These are phyloP conservation scores for Clavariopsis aquatica DNA, from an alignment of 495 filamentous ascomycete genomes.

Conservation along the genomic window DNA sequence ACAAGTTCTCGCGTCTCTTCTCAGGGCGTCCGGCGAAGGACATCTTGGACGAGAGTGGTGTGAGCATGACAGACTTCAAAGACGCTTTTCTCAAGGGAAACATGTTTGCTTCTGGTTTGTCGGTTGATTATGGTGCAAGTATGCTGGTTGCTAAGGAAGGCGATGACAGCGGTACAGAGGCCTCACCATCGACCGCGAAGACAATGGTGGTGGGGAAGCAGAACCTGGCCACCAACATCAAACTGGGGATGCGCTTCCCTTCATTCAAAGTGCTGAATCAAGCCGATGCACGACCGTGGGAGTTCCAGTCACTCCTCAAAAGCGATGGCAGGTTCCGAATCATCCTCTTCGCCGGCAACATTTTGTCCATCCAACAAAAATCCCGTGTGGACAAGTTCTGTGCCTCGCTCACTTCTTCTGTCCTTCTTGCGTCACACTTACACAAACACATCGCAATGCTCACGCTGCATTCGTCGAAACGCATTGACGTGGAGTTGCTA, in stretches of 20 bases:
- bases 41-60: slow-evolving; percentile 60
- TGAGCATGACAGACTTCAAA: slow-evolving; percentile 57
- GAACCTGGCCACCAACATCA: slow-evolving; percentile 39
- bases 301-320: slow-evolving; percentile 46
- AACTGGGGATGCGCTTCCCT: slow-evolving; percentile 42
- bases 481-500: slow-evolving; percentile 53
- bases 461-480: slow-evolving; percentile 59
- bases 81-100: slow-evolving; percentile 44
- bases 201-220: slow-evolving; percentile 38
- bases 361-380: slow-evolving; percentile 50
- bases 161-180: slow-evolving; percentile 47
- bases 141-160: slow-evolving; percentile 41
- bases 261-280: slow-evolving; percentile 43
- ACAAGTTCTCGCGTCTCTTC: slow-evolving; percentile 48
- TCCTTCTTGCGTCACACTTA: slow-evolving; percentile 51
- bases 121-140: slow-evolving; percentile 43
- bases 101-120: slow-evolving; percentile 40
- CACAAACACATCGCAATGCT: slow-evolving; percentile 58
- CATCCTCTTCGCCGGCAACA: slow-evolving; percentile 65
- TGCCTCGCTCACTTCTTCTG: slow-evolving; percentile 43
- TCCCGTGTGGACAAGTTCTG: slow-evolving; percentile 52
- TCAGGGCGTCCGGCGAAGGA: slow-evolving; percentile 43
- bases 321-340: slow-evolving; percentile 66
- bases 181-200: slow-evolving; percentile 33
- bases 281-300: slow-evolving; percentile 41